Base-by-base conservation (phyloP, 495 filamentous ascomycete species). In the Bathelium albidoporum region DNA sequence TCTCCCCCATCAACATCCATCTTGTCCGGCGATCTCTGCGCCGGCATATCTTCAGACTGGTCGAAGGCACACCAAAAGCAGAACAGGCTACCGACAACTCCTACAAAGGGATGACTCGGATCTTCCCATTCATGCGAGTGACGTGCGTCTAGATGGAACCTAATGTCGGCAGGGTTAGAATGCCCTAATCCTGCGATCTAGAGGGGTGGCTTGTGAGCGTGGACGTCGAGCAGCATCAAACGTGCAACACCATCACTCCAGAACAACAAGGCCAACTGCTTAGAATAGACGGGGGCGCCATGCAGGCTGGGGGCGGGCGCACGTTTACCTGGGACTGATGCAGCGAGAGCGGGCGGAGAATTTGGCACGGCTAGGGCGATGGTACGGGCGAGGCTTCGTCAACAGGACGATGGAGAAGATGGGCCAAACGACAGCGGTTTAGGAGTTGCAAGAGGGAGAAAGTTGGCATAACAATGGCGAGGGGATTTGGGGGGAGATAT, bases 1-100 rank as follows among this genome's bases (percentile, higher is more conserved):
- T 58, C 32, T 44, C 59, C 36, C 60, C 41, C 36, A 44, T 62
- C 36, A 62, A 44, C 49, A 11, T 55, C 49, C 49, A 29, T 55
- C 49, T 29, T 26, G 7, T 55, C 49, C 49, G 49, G 29, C 24
- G 49, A 55, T 20, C 24, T 55, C 16, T 12, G 49, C 20, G 49
- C 49, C 49, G 49, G 49, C 49, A 55, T n/a, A n/a, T 55, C 49
- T 24, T 55, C 49, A 29, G 16, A 55, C 20, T 9, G 5, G 22
- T 24, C 9, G 29, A 9, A 7, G 16, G 9, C 24, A 29, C 9
- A 29, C 5, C 7, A 28, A 55, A 55, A 55, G 4, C 26, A 29
- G 20, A 9, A 9, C 24, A 26, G 20, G 16, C 22, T 16, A 26
- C 49, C 49, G 24, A 55, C 49, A 24, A 29, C 20, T 55, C 49